A percentile compares a stretch with the other conserved stretches of the same genome.
phyloP scores from a whole-genome alignment of 805 yeast genomes.

The Saccharomycopsis capsularis region DNA sequence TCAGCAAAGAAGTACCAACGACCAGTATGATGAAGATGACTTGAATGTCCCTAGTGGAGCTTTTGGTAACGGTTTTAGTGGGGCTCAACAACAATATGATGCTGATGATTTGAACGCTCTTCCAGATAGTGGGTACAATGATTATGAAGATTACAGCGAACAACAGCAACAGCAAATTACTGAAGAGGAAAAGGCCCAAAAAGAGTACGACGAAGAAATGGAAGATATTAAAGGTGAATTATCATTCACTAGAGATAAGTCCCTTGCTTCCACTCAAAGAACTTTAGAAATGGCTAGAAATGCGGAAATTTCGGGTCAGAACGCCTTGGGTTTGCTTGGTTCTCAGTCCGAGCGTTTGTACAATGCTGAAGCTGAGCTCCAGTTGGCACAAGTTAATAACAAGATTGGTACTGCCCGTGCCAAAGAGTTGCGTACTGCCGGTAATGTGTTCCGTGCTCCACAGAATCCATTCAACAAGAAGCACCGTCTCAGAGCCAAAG shows the following conservation, averaged over 20 bases:
- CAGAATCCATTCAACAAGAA: constrained; percentile 85
- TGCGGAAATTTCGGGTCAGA: constrained; percentile 67
- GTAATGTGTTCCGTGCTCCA: constrained; percentile 20
- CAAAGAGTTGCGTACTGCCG: constrained; percentile 51
- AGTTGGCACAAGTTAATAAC: constrained; percentile 74
- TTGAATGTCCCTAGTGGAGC: constrained; percentile 23
- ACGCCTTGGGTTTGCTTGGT: constrained; percentile 87
- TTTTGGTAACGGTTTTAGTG: constrained; percentile 7
- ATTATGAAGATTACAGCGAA: constrained; percentile 14
- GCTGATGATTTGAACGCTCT: constrained; percentile 30
- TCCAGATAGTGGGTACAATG: background rate
- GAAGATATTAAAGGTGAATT: constrained; percentile 80
- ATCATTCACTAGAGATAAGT: constrained; percentile 77
- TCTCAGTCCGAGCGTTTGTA: constrained; percentile 85
- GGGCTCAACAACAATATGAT: constrained; percentile 23
- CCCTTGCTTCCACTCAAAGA: constrained; percentile 78
- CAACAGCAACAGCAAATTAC: constrained; percentile 25
- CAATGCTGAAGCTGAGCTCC: constrained; percentile 69
- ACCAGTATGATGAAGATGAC: constrained; percentile 26
- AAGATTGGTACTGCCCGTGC: constrained; percentile 78
- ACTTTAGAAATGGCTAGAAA: constrained; percentile 66
- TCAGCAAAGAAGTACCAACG: background rate
- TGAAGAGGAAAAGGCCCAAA: constrained; percentile 34
- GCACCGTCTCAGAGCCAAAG: constrained; percentile 65
- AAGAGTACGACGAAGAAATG: constrained; percentile 79